Evolutionary conservation across 169 alveolate species (phyloP), one percentile per base, ranked within the genome.

Genomic region (Plasmodium blacklocki): DNA sequence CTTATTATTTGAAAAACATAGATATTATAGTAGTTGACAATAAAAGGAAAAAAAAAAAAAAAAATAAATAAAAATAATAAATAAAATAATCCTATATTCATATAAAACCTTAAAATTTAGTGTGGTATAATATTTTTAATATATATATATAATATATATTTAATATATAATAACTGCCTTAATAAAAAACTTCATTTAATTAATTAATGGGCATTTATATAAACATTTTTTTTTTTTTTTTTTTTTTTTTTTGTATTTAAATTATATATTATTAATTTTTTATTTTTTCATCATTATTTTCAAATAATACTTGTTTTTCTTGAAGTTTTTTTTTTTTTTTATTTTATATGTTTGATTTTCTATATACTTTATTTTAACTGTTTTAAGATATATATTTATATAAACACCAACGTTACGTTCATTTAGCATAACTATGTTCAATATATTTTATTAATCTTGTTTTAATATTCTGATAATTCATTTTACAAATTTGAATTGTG

Each of bases 391-490:
- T 47, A n/a, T 39, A 39, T 39, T 39, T 39, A 39, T 29, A 50
- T 26, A 49, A 71, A 50, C 64, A 47, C 80, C 47, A 49, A 47
- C 19, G 21, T 19, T 19, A 43, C 54, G 49, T 71, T 12, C 26
- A 39, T 39, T 39, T 50, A 6, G 49, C 52, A 66, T 49, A 71
- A 71, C 23, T 47, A 62, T 58, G 67, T 59, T 56, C 74, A 32
- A 60, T 62, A 62, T 62, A 21, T 78, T 78, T 26, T 78, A 78
- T 67, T 50, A 52, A 76, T 49, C 52, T 26, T 45, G 49, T 58
- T 78, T 78, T 70, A 78, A 70, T 71, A 59, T 59, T 64, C 39
- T 78, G 60, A 39, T 23, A 66, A 66, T 78, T 66, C 89, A 64
- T 78, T 78, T 64, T 26, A 39, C 47, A 39, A 39, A 39, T 39